Evolutionary conservation across 169 alveolate species (phyloP), one percentile per base, ranked within the genome.

Genomic region (Plasmodium falciparum): DNA sequence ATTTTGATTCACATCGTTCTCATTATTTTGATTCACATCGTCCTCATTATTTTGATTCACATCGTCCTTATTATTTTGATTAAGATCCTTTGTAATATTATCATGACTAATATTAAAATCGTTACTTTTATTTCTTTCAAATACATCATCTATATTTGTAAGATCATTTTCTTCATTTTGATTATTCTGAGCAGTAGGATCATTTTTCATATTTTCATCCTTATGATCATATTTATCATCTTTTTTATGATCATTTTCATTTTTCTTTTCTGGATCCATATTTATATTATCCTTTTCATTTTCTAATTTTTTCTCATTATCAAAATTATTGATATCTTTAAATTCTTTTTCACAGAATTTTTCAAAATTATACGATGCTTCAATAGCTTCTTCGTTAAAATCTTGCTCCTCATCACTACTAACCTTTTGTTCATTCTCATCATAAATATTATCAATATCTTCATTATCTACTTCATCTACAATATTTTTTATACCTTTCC

Each of bases 401-500:
- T 93, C 76, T 2, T 93, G 73, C 6, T 93, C 93, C 13, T 90
- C 93, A 12, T 95, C 95, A 67, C 88, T 70, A 39, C 9, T 39
- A 29, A 91, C 93, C 3, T 89, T 80, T 26, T 66, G 49, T 58
- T 93, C 96, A 15, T 94, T 96, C 13, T 94, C 93, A 71, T 91
- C 74, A 29, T 62, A 93, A 29, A 88, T 80, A 50, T 89, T 92
- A 26, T 83, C 90, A 13, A 92, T 70, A 74, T 92, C 96, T 73
- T 93, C 93, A 17, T 94, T 94, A 86, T 93, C 96, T 50, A 92
- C 92, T 69, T 95, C 92, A 43, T 86, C 93, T 49, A 88, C 90
- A 29, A 93, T 90, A 63, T 96, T 94, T 85, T 92, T 95, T 50
- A 91, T 70, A 47, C 95, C 96, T 71, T 92, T 90, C 22, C 94